Conservation (phyloP, 441 rosid species). For the Jatropha multifida region DNA sequence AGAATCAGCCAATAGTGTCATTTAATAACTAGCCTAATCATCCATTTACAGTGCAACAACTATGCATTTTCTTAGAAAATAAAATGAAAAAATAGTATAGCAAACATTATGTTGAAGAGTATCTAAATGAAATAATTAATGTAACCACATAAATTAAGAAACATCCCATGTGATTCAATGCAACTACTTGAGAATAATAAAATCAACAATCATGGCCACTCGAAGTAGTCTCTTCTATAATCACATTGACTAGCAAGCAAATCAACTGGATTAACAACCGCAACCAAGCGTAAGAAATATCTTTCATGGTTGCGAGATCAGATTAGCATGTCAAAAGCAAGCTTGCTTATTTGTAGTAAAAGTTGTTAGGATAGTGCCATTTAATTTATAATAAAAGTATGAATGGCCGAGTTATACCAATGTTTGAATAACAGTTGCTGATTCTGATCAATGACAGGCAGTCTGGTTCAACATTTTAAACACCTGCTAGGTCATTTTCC, state of each 20-base stretch:
- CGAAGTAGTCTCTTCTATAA: background rate
- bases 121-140: background rate
- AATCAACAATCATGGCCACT: background rate
- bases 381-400: background rate
- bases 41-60: conserved; percentile 4
- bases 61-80: conserved; percentile 4
- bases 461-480: background rate
- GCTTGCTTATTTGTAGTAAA: background rate
- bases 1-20: conserved; percentile 19
- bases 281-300: background rate
- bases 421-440: background rate
- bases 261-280: background rate
- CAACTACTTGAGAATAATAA: background rate
- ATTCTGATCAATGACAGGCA: background rate
- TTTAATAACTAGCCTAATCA: conserved; percentile 10
- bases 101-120: background rate
- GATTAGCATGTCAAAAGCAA: background rate
- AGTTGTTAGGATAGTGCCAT: background rate
- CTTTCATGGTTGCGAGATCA: background rate
- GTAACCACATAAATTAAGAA: background rate
- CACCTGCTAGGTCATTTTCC: background rate
- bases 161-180: background rate
- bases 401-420: background rate
- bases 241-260: background rate
- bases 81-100: background rate